Evolutionary conservation across 371 early-diverging fungal species (phyloP), one percentile per base, ranked within the genome.

Genomic region (Rhizomucor pusillus): DNA sequence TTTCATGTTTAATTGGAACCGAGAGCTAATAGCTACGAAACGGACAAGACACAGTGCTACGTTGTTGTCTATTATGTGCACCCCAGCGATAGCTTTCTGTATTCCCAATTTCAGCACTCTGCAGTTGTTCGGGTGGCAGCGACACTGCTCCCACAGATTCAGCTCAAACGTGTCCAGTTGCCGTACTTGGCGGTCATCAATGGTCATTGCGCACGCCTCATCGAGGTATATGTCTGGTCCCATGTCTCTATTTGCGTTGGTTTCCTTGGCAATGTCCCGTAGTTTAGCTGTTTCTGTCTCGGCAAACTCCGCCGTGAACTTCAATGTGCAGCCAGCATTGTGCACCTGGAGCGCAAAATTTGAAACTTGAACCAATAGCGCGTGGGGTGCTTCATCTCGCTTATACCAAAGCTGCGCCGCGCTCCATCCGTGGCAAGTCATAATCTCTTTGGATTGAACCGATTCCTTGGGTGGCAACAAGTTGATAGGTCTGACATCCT

Each of bases 1-100:
- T 53, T 71, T 75, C 53, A 60, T 47, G 62, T 80, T 77, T 25
- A 80, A 60, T 48, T 59, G 67, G 46, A 61, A 59, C 45, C 64
- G 65, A 24, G 76, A 73, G 41, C 75, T 73, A 43, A 80, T 62
- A 5, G 67, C 71, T 52, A 72, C 75, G n/a, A 76, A 63, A 41
- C 73, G 69, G 35, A 76, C 58, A 34, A 64, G 56, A 64, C 62
- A 60, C 24, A 79, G 47, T 12, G 65, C 56, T 19, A 74, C 20
- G 47, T 47, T 54, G 11, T 54, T 54, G 50, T 68, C 58, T 3
- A 67, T 54, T 2, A 69, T 35, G 54, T 69, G 67, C 6, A 77
- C 54, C 33, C 64, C 55, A 34, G 65, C 56, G 22, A 80, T 77
- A 5, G 66, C 64, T 35, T 62, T 47, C 24, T 62, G 52, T 0